phyloP scores from a whole-genome alignment of 2,329 filamentous ascomycete genomes.

The Cadophora gregata region DNA sequence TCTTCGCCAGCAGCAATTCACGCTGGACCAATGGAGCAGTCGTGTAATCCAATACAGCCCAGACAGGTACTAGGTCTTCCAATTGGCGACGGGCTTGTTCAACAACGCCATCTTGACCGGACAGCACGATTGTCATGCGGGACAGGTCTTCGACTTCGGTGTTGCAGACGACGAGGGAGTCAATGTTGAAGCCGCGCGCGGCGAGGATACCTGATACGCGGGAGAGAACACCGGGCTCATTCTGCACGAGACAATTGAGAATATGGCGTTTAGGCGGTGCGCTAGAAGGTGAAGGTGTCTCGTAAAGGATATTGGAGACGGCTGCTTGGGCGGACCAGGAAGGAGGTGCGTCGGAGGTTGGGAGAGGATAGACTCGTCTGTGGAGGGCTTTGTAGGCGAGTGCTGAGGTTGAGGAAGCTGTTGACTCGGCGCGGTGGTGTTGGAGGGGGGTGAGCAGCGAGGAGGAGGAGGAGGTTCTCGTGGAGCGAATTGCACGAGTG shows the following conservation, averaged over 20 bases:
- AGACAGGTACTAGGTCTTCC: slow-evolving; percentile 96
- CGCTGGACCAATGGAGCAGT: slow-evolving; percentile 91
- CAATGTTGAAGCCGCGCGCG: slow-evolving; percentile 97
- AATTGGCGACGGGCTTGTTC: slow-evolving; percentile 96
- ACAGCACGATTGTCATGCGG: slow-evolving; percentile 98
- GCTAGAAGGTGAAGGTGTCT: slow-evolving; percentile 85
- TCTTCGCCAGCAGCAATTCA: slow-evolving; percentile 92
- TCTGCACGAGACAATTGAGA: slow-evolving; percentile 98
- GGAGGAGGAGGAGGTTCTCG: slow-evolving; percentile 25
- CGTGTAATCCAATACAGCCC: slow-evolving; percentile 98
- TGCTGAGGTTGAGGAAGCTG: slow-evolving; percentile 81
- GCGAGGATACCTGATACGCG: slow-evolving; percentile 96
- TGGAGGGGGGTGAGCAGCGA: slow-evolving; percentile 33
- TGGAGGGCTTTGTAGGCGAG: slow-evolving; percentile 97
- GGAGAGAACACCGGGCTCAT: slow-evolving; percentile 96
- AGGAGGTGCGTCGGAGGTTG: slow-evolving; percentile 76
- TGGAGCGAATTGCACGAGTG: slow-evolving; percentile 33
- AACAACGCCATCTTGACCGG: slow-evolving; percentile 94
- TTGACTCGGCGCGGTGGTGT: slow-evolving; percentile 49
- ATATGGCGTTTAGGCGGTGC: slow-evolving; percentile 92
- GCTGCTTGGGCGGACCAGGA: slow-evolving; percentile 91
- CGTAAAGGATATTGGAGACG: slow-evolving; percentile 98
- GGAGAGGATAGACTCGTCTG: slow-evolving; percentile 83
- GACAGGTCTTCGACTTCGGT: slow-evolving; percentile 97
- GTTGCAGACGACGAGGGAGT: slow-evolving; percentile 96